phyloP scores from a whole-genome alignment of 1,284 basidiomycete genomes.

The Tilletia walkeri region DNA sequence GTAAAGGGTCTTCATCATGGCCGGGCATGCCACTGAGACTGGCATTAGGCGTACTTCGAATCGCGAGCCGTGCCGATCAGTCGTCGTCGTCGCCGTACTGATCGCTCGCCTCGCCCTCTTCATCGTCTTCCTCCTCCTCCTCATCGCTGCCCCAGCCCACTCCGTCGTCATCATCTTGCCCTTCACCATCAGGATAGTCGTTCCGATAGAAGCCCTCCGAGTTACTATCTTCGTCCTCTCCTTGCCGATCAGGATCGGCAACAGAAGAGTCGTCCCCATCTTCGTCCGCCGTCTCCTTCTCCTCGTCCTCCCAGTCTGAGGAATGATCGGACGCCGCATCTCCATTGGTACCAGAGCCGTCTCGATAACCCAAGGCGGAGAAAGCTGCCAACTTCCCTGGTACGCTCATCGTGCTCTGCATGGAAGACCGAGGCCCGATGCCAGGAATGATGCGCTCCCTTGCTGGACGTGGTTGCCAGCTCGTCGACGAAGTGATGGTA shows the following conservation, averaged over 20 bases:
- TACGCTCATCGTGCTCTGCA: not conserved
- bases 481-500: not conserved
- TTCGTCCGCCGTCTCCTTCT: not conserved
- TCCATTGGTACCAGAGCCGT: no score
- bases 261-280: not conserved
- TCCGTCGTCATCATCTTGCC: not conserved
- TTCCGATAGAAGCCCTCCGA: conserved; percentile 16
- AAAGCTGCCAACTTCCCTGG: not conserved
- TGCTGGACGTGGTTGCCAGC: not conserved
- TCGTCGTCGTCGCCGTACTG: conserved; percentile 8
- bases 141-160: not conserved
- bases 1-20: no score
- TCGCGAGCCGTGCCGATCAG: not conserved
- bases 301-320: conserved; percentile 16
- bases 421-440: not conserved
- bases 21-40: no score
- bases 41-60: no score
- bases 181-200: conserved; percentile 15
- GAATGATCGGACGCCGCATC: not conserved
- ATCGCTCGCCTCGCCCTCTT: conserved; percentile 10
- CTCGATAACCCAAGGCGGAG: not conserved
- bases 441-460: conserved; percentile 15
- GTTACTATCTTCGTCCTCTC: conserved; percentile 10
- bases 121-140: conserved; percentile 7
- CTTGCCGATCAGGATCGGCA: not conserved